phyloP scores from a whole-genome alignment of 2,329 filamentous ascomycete genomes.

The Colletotrichum scovillei region DNA sequence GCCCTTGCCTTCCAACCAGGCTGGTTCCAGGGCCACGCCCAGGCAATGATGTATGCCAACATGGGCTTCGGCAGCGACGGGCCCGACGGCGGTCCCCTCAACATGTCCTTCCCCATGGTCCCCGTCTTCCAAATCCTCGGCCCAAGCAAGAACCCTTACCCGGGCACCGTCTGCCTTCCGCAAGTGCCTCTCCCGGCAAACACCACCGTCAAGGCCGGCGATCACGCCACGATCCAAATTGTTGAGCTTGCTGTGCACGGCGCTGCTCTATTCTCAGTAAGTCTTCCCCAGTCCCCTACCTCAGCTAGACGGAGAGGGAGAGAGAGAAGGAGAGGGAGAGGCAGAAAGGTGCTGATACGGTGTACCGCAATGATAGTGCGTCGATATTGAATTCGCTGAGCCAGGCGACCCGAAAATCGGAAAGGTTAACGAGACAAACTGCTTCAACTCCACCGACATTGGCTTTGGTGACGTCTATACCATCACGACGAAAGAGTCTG shows the following conservation, averaged over 20 bases:
- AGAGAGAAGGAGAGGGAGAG: no score
- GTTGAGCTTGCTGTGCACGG: constrained; percentile 88
- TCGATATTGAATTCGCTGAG: constrained; percentile 92
- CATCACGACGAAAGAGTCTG: constrained; percentile 61
- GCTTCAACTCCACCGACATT: constrained; percentile 86
- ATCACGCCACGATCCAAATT: constrained; percentile 90
- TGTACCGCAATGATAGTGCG: constrained; percentile 70
- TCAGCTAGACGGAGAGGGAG: no score
- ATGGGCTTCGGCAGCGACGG: constrained; percentile 82
- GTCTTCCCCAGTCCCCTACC: constrained; percentile 43
- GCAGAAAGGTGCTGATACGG: constrained; percentile 16
- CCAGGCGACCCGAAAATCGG: constrained; percentile 74
- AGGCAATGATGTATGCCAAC: constrained; percentile 90
- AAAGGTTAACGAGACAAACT: constrained; percentile 83
- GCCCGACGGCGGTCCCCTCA: constrained; percentile 74
- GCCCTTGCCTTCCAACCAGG: constrained; percentile 92
- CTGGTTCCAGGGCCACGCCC: constrained; percentile 91
- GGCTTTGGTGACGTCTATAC: constrained; percentile 83
- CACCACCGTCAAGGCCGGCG: constrained; percentile 78
- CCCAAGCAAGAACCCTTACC: constrained; percentile 85
- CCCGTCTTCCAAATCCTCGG: constrained; percentile 85
- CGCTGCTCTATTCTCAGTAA: constrained; percentile 82
- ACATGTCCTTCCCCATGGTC: constrained; percentile 89
- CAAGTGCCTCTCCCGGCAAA: constrained; percentile 86
- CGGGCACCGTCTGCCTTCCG: constrained; percentile 88